Evolutionary conservation across 2,329 filamentous ascomycete species (phyloP).

Genomic region (Fusarium temperatum): DNA sequence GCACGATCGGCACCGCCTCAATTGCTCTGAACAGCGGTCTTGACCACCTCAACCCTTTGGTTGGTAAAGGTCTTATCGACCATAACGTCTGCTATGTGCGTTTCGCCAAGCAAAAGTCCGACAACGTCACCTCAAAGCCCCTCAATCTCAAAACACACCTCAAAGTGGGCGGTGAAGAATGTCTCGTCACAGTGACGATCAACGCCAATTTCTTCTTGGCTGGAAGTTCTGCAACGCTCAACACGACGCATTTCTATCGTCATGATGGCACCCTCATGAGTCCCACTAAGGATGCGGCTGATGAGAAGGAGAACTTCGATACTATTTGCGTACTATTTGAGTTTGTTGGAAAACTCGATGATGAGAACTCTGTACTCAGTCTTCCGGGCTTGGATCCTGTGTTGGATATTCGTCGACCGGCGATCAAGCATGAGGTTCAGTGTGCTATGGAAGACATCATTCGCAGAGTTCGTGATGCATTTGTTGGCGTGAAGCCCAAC

Average conservation of each 20-base stretch:
- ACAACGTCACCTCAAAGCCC: conserved; percentile 5
- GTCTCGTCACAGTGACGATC: conserved; percentile 26
- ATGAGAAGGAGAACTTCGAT: conserved; percentile 19
- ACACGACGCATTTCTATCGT: conserved; percentile 23
- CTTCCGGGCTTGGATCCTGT: conserved; percentile 19
- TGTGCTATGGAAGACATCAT: conserved; percentile 21
- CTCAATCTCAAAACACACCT: conserved; percentile 27
- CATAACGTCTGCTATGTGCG: conserved; percentile 30
- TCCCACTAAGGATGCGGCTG: not conserved
- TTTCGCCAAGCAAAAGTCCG: conserved; percentile 21
- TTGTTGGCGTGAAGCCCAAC: not conserved
- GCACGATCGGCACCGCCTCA: conserved; percentile 25
- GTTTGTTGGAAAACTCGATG: conserved; percentile 4
- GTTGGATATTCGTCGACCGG: not conserved
- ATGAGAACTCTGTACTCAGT: conserved; percentile 18
- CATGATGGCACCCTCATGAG: conserved; percentile 1
- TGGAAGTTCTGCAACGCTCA: conserved; percentile 23
- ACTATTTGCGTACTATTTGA: conserved; percentile 29
- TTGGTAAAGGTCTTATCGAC: conserved; percentile 23
- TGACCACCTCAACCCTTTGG: not conserved
- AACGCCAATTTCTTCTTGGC: conserved; percentile 32
- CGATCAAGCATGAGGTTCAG: conserved; percentile 9
- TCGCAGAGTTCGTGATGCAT: not conserved
- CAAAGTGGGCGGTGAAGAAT: conserved; percentile 2
- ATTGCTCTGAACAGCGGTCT: conserved; percentile 29